phyloP scores from a whole-genome alignment of 306 rosid genomes.

The Luffa aegyptiaca region DNA sequence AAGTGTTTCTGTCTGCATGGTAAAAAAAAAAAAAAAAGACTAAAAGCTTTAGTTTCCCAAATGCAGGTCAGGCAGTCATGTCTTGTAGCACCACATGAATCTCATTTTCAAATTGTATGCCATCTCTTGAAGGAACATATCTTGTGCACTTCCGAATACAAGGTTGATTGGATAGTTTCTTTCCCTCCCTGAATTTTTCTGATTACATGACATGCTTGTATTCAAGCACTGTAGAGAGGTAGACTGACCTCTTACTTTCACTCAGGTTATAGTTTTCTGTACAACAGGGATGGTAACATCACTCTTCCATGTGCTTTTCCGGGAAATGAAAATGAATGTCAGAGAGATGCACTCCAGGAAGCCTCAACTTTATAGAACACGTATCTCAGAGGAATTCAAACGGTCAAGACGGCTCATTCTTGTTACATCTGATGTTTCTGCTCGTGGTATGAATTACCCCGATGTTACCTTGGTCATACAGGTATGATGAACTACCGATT shows the following conservation, averaged over 20 bases:
- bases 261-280: constrained; percentile 90
- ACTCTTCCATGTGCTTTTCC: constrained; percentile 56
- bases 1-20: not conserved
- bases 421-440: constrained; percentile 83
- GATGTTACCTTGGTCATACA: constrained; percentile 91
- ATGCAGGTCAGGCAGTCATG: constrained; percentile 66
- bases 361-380: constrained; percentile 75
- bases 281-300: constrained; percentile 75
- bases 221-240: not conserved
- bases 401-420: constrained; percentile 66
- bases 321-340: constrained; percentile 84
- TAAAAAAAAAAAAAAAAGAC: not conserved
- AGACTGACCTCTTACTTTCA: constrained; percentile 16
- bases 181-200: not conserved
- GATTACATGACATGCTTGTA: not conserved
- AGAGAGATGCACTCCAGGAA: constrained; percentile 89
- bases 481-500: constrained; percentile 25
- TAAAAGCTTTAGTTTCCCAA: constrained; percentile 12
- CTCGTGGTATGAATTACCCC: constrained; percentile 92
- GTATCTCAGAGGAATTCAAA: constrained; percentile 79
- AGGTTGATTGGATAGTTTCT: constrained; percentile 33
- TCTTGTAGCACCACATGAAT: constrained; percentile 63
- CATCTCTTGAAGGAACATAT: constrained; percentile 72
- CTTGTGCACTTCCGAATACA: constrained; percentile 57
- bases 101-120: constrained; percentile 60